Evolutionary conservation across 148 eudicot species (phyloP).

Genomic region (Polygonum maritimum): DNA sequence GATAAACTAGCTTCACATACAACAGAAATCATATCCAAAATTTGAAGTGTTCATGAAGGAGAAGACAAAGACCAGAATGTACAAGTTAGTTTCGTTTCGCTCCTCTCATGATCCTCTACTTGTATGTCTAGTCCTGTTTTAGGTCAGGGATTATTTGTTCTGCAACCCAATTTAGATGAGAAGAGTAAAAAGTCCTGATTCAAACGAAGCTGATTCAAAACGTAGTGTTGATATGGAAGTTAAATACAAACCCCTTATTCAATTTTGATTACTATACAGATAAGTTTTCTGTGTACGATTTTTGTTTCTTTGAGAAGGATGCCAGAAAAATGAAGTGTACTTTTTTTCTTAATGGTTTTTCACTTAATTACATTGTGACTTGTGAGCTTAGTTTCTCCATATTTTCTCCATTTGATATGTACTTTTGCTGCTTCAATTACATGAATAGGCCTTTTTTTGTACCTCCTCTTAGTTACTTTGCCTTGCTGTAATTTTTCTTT

Average conservation of each 20-base stretch:
- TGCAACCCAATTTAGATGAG: constrained; percentile 4
- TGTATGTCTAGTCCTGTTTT: neutral
- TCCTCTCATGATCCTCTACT: neutral
- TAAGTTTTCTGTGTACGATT: neutral
- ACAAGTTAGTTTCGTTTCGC: neutral
- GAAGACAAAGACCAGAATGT: neutral
- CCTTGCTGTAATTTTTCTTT: no score
- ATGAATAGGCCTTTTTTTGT: no score
- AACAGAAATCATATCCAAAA: neutral
- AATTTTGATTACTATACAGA: neutral
- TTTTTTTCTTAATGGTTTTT: neutral
- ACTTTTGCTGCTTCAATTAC: neutral
- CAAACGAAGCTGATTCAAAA: neutral
- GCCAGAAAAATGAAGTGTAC: neutral
- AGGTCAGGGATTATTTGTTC: neutral
- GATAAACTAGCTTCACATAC: neutral
- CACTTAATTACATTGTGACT: no score
- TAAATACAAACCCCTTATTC: neutral
- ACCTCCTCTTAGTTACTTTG: no score
- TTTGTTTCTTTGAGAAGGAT: neutral
- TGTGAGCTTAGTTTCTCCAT: no score
- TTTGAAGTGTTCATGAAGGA: neutral
- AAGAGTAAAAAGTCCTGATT: neutral
- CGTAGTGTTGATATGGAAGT: constrained; percentile 5
- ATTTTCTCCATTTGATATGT: neutral